These are phyloP conservation scores for Didymella arachidicola DNA, from an alignment of 2,329 filamentous ascomycete genomes.

Conservation along the genomic window DNA sequence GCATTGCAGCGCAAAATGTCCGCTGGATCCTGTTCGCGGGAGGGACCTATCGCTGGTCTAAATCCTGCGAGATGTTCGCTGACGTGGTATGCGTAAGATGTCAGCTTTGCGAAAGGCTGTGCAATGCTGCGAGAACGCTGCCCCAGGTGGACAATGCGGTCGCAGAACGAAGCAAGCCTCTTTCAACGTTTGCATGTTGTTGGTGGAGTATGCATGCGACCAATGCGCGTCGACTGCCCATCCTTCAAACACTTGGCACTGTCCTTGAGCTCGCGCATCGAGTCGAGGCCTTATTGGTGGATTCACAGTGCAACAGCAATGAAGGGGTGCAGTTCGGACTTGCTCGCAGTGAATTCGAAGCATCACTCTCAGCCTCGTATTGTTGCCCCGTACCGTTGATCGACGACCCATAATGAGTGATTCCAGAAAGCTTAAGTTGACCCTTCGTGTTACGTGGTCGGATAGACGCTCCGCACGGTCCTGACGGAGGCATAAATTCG, in stretches of 20 bases:
- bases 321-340: slow-evolving; percentile 1
- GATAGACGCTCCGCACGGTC: slow-evolving; percentile 8
- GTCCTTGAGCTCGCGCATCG: not conserved
- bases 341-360: slow-evolving; percentile 4
- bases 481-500: slow-evolving; percentile 5
- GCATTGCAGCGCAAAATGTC: slow-evolving; percentile 9
- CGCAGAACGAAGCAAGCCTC: not conserved
- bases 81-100: slow-evolving; percentile 5
- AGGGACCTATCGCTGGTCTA: not conserved
- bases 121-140: not conserved
- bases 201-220: not conserved
- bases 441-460: slow-evolving; percentile 4
- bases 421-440: slow-evolving; percentile 6
- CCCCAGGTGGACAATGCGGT: slow-evolving; percentile 1
- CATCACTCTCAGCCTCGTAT: slow-evolving; percentile 7
- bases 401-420: not conserved
- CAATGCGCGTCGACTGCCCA: not conserved
- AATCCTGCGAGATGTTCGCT: slow-evolving; percentile 6
- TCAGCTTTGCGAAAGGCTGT: slow-evolving; percentile 8
- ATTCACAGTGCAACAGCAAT: not conserved
- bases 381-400: not conserved
- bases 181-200: not conserved
- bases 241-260: not conserved
- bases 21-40: slow-evolving; percentile 1
- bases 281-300: slow-evolving; percentile 1